A percentile compares a stretch with the other conserved stretches of the same genome.
These are phyloP conservation scores for Podospora tetraspora DNA, from an alignment of 495 filamentous ascomycete species.

Conservation along the genomic window DNA sequence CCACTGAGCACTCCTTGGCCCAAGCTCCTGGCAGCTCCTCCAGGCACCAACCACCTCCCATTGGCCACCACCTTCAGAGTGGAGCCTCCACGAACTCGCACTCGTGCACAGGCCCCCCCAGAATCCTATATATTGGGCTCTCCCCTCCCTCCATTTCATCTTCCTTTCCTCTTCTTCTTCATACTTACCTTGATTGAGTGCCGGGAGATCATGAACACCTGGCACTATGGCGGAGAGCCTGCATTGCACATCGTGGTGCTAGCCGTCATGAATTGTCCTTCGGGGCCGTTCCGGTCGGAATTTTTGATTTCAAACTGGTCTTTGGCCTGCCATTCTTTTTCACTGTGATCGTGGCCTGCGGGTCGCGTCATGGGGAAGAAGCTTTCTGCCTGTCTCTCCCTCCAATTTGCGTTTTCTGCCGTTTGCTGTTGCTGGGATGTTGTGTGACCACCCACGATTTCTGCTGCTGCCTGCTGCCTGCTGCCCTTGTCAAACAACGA, in stretches of 20 bases:
- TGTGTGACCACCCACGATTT: background rate
- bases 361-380: constrained; percentile 28
- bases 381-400: background rate
- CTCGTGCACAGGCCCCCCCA: constrained; percentile 19
- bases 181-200: constrained; percentile 38
- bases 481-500: background rate
- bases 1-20: background rate
- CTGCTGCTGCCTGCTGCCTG: background rate
- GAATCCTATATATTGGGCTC: constrained; percentile 8
- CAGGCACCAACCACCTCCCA: background rate
- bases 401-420: background rate
- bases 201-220: constrained; percentile 30
- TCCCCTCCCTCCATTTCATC: constrained; percentile 4
- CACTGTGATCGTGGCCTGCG: constrained; percentile 22
- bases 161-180: constrained; percentile 29
- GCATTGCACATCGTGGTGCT: constrained; percentile 38
- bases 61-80: background rate
- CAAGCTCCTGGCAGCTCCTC: background rate
- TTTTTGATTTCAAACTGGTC: constrained; percentile 30
- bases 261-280: constrained; percentile 32
- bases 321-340: constrained; percentile 17
- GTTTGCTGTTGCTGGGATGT: background rate
- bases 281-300: constrained; percentile 37
- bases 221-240: constrained; percentile 25
- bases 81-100: background rate